A percentile compares a stretch with the other conserved stretches of the same genome.
These are phyloP conservation scores for Pleurotus eryngii DNA, from an alignment of 768 basidiomycete species.

Conservation along the genomic window DNA sequence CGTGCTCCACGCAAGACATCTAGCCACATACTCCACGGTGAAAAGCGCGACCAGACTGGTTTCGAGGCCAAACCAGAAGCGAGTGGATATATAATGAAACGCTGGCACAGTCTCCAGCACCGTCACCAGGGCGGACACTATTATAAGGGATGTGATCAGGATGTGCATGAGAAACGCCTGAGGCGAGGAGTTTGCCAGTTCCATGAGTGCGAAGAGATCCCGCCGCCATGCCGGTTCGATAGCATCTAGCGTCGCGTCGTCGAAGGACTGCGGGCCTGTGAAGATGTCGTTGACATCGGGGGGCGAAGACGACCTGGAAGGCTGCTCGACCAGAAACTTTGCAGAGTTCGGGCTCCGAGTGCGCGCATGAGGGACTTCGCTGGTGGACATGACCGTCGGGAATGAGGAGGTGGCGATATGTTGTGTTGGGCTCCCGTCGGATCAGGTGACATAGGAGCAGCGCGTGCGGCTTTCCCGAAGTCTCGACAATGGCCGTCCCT, in stretches of 20 bases:
- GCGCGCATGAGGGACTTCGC: constrained; percentile 16
- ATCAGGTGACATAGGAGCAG: neutral
- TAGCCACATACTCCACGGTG: constrained; percentile 77
- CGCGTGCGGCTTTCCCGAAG: no score
- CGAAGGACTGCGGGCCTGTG: constrained; percentile 30
- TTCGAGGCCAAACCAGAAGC: constrained; percentile 86
- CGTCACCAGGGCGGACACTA: constrained; percentile 73
- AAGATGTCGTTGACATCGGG: constrained; percentile 37
- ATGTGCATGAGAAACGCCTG: constrained; percentile 78
- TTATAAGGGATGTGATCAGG: constrained; percentile 65
- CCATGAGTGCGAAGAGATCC: constrained; percentile 66
- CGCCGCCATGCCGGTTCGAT: constrained; percentile 60
- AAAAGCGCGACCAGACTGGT: constrained; percentile 82
- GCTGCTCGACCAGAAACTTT: constrained; percentile 44
- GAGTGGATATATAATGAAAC: constrained; percentile 64
- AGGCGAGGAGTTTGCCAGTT: constrained; percentile 73
- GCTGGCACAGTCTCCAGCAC: constrained; percentile 78
- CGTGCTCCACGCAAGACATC: constrained; percentile 73
- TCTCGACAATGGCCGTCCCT: no score
- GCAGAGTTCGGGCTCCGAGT: constrained; percentile 24
- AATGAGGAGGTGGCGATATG: neutral
- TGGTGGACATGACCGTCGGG: neutral
- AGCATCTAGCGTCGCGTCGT: constrained; percentile 28
- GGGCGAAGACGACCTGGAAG: constrained; percentile 23
- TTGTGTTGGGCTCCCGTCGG: neutral